Conservation (phyloP, 495 filamentous ascomycete genomes). For the Aspergillus taichungensis region DNA sequence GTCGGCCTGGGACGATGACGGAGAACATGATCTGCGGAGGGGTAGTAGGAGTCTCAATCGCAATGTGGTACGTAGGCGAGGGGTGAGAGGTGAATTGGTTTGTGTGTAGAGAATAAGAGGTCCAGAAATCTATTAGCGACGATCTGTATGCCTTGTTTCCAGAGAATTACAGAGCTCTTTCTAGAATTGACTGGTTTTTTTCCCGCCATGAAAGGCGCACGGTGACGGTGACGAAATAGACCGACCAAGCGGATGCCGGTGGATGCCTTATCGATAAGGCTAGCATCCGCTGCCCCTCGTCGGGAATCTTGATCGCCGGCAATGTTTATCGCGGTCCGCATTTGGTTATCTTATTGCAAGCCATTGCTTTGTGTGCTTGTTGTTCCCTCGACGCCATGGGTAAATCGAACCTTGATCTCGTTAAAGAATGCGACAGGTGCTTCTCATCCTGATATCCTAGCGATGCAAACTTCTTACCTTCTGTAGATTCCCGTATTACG, state of each 20-base stretch:
- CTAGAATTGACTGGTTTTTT: neutral
- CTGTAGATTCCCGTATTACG: conserved; percentile 59
- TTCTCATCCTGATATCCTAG: conserved; percentile 7
- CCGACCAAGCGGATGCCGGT: no score
- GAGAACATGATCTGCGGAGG: conserved; percentile 39
- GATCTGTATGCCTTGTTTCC: no score
- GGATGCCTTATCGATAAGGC: no score
- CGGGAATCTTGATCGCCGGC: no score
- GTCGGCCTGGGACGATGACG: conserved; percentile 46
- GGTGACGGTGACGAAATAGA: neutral
- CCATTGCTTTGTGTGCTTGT: neutral
- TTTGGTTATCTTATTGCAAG: neutral
- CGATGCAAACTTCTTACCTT: conserved; percentile 4
- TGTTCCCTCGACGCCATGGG: conserved; percentile 16
- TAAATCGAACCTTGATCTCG: conserved; percentile 46
- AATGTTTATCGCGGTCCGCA: no score
- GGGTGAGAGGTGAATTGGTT: neutral
- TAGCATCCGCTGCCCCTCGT: neutral
- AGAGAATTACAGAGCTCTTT: neutral
- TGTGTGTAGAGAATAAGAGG: neutral
- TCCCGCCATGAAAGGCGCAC: neutral
- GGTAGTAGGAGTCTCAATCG: neutral
- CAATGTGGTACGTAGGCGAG: neutral
- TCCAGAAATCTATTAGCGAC: neutral
- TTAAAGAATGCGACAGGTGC: conserved; percentile 57